Base-by-base conservation (phyloP, 306 rosid genomes). In the Trifolium repens region DNA sequence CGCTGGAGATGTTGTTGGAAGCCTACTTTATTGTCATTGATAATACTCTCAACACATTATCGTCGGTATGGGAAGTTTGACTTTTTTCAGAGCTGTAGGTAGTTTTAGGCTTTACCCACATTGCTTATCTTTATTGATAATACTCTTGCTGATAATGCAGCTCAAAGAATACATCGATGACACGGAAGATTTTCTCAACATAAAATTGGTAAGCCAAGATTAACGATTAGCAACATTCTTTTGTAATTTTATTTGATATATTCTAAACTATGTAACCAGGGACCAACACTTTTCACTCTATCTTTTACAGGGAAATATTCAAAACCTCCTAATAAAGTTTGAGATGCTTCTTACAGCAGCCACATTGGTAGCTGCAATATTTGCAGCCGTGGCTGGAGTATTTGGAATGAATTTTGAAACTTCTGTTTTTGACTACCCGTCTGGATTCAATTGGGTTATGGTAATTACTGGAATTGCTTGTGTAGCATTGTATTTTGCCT, bases 161-260 rank as follows among this genome's bases (percentile, higher is more conserved):
- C 86, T 96, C 84, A 94, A 94, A 85, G 99, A 92, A 75, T 94
- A 94, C 81, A 94, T 94, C 44, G 99, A 94, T 13, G 99, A 96
- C 85, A 96, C 99, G 0, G 99, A 96, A 83, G 98, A 90, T 89
- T 96, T 96, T 88, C 92, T 96, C 87, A 96, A 92, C 87, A 89
- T 96, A 80, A 96, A 96, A 80, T 80, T 96, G 98, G 99, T 96
- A 68, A 73, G 84, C 80, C 86, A 79, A 58, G 78, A 72, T 79
- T 70, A 34, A 55, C 32, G 32, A 76, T 74, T 53, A 74, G 70
- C 26, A 50, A 58, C 67, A 61, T 66, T 65, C 43, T 59, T 66
- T 78, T 71, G 16, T 47, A 8, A 44, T 62, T 63, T 73, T 76
- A 10, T 61, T 83, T 58, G 62, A 83, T 74, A 83, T 74, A 72